Evolutionary conservation across 2,329 filamentous ascomycete species (phyloP), one percentile per base, ranked within the genome.

Genomic region (Arachnomyces sp.): DNA sequence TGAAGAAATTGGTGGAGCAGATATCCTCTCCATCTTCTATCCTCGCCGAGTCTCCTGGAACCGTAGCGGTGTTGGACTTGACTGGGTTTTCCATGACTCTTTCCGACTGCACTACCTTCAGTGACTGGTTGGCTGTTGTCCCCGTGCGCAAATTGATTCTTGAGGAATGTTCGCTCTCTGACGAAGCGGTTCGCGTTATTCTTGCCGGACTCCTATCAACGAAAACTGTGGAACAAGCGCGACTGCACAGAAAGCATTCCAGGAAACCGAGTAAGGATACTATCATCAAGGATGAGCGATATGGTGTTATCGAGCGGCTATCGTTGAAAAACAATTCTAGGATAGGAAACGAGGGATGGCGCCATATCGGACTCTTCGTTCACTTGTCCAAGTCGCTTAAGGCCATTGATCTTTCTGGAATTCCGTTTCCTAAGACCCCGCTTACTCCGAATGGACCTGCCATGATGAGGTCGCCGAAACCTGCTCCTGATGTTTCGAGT

Each of bases 61-160:
- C 86, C 11, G 83, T 96, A 1, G 77, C 79, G 40, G 85, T 81
- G 57, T 68, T 98, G 7, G 85, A 96, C 57, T 71, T 96, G 15
- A 88, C 82, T 1, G 84, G 84, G 12, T 93, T 92, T 48, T 81
- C 81, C 58, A 74, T 98, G 65, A 83, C 90, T 43, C 65, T 93
- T 34, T 76, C 82, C 2, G 92, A 98, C 57, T 73, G 94, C 17
- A 65, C 89, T 37, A 95, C 92, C 0, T 72, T 98, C 2, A 86
- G 89, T 36, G 92, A 98, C 58, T 98, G 90, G 71, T 72, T 98
- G 31, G 90, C 92, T 4, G 80, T 98, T 5, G 90, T 96, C 0
- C 90, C 92, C 0, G 81, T 96, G 2, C 82, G 84, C 50, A 87
- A 93, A 54, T 65, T 98, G 0, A 72, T 93, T 5, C 65, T 96